Evolutionary conservation across 371 early-diverging fungal genomes (phyloP), one percentile per base, ranked within the genome.

Genomic region (Mortierella sp.): DNA sequence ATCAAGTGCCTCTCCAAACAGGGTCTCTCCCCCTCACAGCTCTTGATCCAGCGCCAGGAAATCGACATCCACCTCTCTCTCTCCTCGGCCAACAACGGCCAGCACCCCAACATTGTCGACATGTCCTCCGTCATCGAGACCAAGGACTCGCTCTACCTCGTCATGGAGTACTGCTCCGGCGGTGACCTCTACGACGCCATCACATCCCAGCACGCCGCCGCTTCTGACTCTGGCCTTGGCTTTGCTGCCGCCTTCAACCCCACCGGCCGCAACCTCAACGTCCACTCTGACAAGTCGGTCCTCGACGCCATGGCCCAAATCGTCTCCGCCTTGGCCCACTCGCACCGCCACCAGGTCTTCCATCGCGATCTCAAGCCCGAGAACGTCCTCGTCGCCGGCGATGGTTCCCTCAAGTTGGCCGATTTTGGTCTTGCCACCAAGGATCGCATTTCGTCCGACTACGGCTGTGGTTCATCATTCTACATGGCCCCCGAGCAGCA

Each of bases 351-450:
- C 67, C 90, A 90, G 34, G 89, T 94, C 50, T 94, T 92, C 78
- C 95, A 95, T 81, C 93, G 96, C 72, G 96, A 96, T 78, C 81
- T 95, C 70, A 95, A 95, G 81, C 93, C 96, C 28, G 96, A 96
- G 81, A 96, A 96, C 77, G 89, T 96, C 31, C 77, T 96, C 14
- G 79, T 96, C 19, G 88, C 88, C 21, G 88, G 87, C 11, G 85
- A 90, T 57, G 82, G 91, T 26, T 82, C 82, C 28, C 89, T 95
- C 78, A 96, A 96, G 82, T 90, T 97, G n/a, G 94, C 96, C 26
- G 97, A 96, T 86, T 97, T 96, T 88, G 97, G 97, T 19, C 90
- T 97, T n/a, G 94, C 96, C 40, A 96, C 96, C 53, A 90, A 92
- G 53, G 93, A 95, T 50, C 88, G 90, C 0, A 92, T 89, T 78